A percentile compares a stretch with the other conserved stretches of the same genome.
phyloP scores from a whole-genome alignment of 208 protist genomes.

The Herpetomonas muscarum region DNA sequence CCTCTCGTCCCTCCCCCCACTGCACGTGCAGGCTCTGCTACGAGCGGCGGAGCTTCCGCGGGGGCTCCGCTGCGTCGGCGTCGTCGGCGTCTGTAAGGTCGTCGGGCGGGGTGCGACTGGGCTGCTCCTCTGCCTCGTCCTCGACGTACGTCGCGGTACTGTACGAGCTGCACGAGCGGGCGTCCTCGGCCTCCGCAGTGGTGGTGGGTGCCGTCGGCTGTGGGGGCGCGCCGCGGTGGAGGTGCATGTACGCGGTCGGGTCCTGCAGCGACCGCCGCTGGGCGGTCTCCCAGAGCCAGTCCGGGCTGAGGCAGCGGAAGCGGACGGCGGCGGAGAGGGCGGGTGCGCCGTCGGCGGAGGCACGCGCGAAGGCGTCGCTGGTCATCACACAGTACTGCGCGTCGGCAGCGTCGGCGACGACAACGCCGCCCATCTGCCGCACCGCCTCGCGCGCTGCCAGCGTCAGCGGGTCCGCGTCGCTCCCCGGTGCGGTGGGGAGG shows the following conservation, averaged over 20 bases:
- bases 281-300: conserved; percentile 7
- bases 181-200: conserved; percentile 3
- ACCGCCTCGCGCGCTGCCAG: background rate
- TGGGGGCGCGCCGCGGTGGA: background rate
- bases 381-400: conserved; percentile 15
- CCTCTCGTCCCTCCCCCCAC: background rate
- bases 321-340: conserved; percentile 4
- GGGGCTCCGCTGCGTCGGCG: background rate
- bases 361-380: background rate
- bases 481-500: conserved; percentile 1
- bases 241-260: conserved; percentile 7
- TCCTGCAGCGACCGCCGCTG: conserved; percentile 7
- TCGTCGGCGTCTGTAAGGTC: background rate
- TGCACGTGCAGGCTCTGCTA: background rate
- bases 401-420: background rate
- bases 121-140: conserved; percentile 3
- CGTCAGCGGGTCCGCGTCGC: background rate
- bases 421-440: conserved; percentile 9
- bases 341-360: background rate
- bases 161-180: conserved; percentile 1
- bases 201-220: background rate
- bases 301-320: conserved; percentile 6
- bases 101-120: background rate
- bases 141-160: conserved; percentile 14
- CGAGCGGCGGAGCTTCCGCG: no score